Evolutionary conservation across 768 basidiomycete genomes (phyloP).

Genomic region (Lactifluus piperatus): DNA sequence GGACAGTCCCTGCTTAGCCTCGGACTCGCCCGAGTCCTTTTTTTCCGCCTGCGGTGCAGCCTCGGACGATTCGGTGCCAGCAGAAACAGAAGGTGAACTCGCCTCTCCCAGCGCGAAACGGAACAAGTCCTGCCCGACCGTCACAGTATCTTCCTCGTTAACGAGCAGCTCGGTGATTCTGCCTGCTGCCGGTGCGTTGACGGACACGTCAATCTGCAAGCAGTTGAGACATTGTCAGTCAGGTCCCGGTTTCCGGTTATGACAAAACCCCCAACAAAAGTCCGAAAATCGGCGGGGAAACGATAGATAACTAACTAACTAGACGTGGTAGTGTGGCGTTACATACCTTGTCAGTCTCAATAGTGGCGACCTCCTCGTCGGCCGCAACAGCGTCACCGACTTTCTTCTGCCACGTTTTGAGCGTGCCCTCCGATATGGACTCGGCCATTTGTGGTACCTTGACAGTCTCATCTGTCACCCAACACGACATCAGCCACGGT

Average conservation of each 20-base stretch:
- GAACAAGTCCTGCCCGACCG: slow-evolving; percentile 92
- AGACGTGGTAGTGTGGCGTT: background rate
- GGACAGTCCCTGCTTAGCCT: slow-evolving; percentile 38
- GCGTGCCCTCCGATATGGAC: slow-evolving; percentile 94
- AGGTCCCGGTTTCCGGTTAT: background rate
- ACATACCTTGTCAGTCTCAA: slow-evolving; percentile 94
- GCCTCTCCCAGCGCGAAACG: slow-evolving; percentile 69
- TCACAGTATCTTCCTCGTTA: slow-evolving; percentile 88
- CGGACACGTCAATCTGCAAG: slow-evolving; percentile 87
- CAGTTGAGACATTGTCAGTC: background rate
- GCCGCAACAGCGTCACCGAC: slow-evolving; percentile 83
- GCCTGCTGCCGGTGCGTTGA: slow-evolving; percentile 86
- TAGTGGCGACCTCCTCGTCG: slow-evolving; percentile 96
- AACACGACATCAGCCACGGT: slow-evolving; percentile 3
- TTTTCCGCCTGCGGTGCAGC: slow-evolving; percentile 30
- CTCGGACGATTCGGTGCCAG: slow-evolving; percentile 19
- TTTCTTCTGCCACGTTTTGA: slow-evolving; percentile 91
- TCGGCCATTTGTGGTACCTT: slow-evolving; percentile 98
- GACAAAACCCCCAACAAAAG: background rate
- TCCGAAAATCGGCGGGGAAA: background rate
- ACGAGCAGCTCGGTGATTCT: slow-evolving; percentile 82
- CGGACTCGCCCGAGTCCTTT: slow-evolving; percentile 29
- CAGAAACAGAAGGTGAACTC: slow-evolving; percentile 16
- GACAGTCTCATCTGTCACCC: slow-evolving; percentile 64
- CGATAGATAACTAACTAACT: background rate